Percentiles rank a stretch among this genome's conserved stretches.
phyloP scores from a whole-genome alignment of 2,329 filamentous ascomycete genomes.

The Phyllachora maydis region DNA sequence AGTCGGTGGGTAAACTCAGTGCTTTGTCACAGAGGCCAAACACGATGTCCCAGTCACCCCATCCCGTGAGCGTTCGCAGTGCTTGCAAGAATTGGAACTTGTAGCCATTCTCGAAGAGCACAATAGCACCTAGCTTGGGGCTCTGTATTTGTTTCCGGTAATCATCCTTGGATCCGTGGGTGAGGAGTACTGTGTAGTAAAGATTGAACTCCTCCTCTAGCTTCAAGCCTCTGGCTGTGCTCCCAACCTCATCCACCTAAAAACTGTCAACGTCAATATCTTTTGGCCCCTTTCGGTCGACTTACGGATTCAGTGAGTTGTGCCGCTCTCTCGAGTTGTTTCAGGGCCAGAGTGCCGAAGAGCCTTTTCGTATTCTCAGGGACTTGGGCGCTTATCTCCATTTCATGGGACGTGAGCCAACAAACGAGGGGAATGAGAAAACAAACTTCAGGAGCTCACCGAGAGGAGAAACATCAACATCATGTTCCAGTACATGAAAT shows the following conservation, averaged over 20 bases:
- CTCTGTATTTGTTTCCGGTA: slow-evolving; percentile 17
- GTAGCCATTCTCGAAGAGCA: slow-evolving; percentile 21
- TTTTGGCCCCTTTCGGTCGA: background rate
- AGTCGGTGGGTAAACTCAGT: slow-evolving; percentile 16
- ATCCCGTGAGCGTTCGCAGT: slow-evolving; percentile 14
- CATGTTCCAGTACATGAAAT: slow-evolving; percentile 33
- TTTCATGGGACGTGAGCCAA: no score
- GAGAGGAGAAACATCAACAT: slow-evolving; percentile 29
- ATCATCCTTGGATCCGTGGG: slow-evolving; percentile 19
- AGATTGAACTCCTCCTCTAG: slow-evolving; percentile 28
- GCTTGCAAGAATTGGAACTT: slow-evolving; percentile 25
- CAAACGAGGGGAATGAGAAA: no score
- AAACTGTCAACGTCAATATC: slow-evolving; percentile 2
- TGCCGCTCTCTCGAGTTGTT: slow-evolving; percentile 28
- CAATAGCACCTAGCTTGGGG: slow-evolving; percentile 17
- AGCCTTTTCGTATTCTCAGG: slow-evolving; percentile 26
- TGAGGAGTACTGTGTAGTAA: slow-evolving; percentile 23
- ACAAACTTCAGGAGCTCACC: slow-evolving; percentile 17
- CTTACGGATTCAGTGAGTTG: slow-evolving; percentile 20
- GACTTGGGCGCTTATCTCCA: slow-evolving; percentile 23
- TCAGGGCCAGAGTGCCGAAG: slow-evolving; percentile 26
- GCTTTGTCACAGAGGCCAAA: slow-evolving; percentile 22
- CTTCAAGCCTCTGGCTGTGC: slow-evolving; percentile 13
- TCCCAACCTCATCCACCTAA: slow-evolving; percentile 8
- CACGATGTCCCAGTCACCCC: slow-evolving; percentile 18